Evolutionary conservation across 371 early-diverging fungal species (phyloP).

Genomic region (Circinella minor): DNA sequence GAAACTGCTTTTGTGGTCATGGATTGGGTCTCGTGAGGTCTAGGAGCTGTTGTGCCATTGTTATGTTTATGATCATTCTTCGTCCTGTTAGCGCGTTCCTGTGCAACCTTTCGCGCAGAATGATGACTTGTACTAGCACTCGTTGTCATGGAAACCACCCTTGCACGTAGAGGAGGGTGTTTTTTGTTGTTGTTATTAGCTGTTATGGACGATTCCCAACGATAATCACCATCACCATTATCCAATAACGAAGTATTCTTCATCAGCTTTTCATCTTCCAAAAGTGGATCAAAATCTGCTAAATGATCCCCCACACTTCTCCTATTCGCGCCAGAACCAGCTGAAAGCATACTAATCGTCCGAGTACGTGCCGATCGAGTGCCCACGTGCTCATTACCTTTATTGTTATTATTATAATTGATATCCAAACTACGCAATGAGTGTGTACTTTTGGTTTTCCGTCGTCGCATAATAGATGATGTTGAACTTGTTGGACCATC

Average conservation of each 20-base stretch:
- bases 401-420: not conserved
- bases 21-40: slow-evolving; percentile 11
- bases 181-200: not conserved
- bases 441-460: slow-evolving; percentile 3
- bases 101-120: slow-evolving; percentile 9
- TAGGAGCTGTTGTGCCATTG: not conserved
- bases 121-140: not conserved
- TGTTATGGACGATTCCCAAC: not conserved
- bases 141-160: slow-evolving; percentile 21
- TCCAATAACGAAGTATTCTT: slow-evolving; percentile 3
- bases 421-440: not conserved
- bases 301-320: slow-evolving; percentile 11
- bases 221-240: slow-evolving; percentile 1
- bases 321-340: not conserved
- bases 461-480: not conserved
- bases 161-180: slow-evolving; percentile 12
- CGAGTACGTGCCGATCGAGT: slow-evolving; percentile 19
- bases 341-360: slow-evolving; percentile 14
- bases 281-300: slow-evolving; percentile 19
- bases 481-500: no score
- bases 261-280: slow-evolving; percentile 10
- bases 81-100: slow-evolving; percentile 9
- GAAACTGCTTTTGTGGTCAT: slow-evolving; percentile 11
- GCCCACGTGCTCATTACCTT: slow-evolving; percentile 11
- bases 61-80: slow-evolving; percentile 1